These are phyloP conservation scores for Saururus chinensis DNA, from an alignment of 164 flowering plant genomes.

Conservation along the genomic window DNA sequence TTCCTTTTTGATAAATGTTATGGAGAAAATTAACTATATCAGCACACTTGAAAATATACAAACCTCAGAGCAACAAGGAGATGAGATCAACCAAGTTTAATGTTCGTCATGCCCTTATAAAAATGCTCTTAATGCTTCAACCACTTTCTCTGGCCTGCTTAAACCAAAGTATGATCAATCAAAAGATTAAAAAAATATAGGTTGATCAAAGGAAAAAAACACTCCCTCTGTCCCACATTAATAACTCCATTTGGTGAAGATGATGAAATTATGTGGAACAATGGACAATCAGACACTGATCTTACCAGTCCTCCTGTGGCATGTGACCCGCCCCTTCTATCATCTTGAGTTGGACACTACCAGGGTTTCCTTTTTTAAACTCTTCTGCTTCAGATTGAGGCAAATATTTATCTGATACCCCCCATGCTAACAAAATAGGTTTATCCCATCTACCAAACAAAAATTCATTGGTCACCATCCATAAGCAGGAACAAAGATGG, in stretches of 20 bases:
- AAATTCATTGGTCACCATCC: not conserved
- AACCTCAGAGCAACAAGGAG: too few species aligned
- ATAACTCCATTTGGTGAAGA: too few species aligned
- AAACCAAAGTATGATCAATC: not conserved
- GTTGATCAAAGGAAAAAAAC: not conserved
- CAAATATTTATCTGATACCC: slow-evolving; percentile 79
- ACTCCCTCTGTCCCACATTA: too few species aligned
- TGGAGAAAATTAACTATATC: too few species aligned
- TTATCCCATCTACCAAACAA: slow-evolving; percentile 62
- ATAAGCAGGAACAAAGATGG: not conserved
- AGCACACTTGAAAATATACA: too few species aligned
- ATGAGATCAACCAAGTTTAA: not conserved
- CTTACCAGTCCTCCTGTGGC: slow-evolving; percentile 99
- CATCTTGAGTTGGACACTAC: slow-evolving; percentile 39
- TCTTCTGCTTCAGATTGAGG: slow-evolving; percentile 78
- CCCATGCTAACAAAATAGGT: slow-evolving; percentile 79
- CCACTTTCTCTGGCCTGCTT: slow-evolving; percentile 96
- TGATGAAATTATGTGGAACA: not conserved
- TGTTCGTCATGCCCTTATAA: slow-evolving; percentile 15
- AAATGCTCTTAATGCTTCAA: slow-evolving; percentile 56
- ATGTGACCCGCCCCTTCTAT: slow-evolving; percentile 98
- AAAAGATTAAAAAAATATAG: not conserved
- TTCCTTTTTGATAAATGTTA: too few species aligned
- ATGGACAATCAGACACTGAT: not conserved
- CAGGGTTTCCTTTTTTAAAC: slow-evolving; percentile 66